Evolutionary conservation across 805 yeast genomes (phyloP).

Genomic region (Candida michaelii): DNA sequence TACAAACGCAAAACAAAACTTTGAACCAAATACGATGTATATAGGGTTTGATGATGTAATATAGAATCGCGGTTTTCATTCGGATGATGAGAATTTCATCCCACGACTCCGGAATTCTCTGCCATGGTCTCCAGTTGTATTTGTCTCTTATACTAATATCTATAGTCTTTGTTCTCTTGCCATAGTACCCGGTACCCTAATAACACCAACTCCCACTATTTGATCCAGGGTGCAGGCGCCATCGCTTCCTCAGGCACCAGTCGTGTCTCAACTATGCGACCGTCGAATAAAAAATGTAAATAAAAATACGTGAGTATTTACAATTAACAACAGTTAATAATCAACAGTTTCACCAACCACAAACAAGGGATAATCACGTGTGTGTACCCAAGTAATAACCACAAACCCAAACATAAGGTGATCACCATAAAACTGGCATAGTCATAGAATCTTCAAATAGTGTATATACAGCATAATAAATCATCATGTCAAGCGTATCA

Average conservation of each 20-base stretch:
- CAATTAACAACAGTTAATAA: no score
- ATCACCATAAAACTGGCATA: no score
- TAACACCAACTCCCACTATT: not conserved
- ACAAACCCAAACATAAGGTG: no score
- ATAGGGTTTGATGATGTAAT: not conserved
- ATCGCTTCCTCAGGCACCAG: not conserved
- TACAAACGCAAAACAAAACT: no score
- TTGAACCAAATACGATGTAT: not conserved
- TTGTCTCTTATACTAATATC: no score
- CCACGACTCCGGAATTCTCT: no score
- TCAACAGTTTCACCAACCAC: no score
- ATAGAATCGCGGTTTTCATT: not conserved
- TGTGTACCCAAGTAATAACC: not conserved
- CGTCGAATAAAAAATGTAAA: constrained; percentile 12
- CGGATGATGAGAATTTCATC: no score
- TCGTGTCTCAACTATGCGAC: constrained; percentile 8
- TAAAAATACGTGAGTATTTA: constrained; percentile 12
- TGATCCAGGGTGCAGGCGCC: no score
- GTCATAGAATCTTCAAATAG: no score
- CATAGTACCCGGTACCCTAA: not conserved
- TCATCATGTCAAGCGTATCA: constrained; percentile 24
- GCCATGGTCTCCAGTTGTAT: no score
- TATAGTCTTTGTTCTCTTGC: no score
- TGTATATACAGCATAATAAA: not conserved
- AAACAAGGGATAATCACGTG: not conserved